Evolutionary conservation across 2,329 filamentous ascomycete species (phyloP).

Genomic region (Macrophomina pseudophaseolina): DNA sequence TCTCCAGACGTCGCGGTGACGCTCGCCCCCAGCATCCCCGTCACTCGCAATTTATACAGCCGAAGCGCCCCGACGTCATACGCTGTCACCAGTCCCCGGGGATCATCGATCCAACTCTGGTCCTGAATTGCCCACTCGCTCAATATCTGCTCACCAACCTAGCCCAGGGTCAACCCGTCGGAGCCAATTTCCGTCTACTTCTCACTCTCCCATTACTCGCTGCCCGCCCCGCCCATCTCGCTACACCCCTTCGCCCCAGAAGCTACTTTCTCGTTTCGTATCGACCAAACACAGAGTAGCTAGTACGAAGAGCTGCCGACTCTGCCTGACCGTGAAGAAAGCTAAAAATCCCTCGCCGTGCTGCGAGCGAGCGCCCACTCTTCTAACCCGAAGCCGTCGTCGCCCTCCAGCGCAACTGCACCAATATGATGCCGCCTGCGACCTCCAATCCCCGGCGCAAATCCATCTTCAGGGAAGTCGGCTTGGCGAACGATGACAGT

Average conservation of each 20-base stretch:
- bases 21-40: background rate
- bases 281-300: background rate
- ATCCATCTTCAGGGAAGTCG: constrained; percentile 25
- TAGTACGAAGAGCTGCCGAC: no score
- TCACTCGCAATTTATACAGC: constrained; percentile 13
- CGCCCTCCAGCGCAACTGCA: background rate
- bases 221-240: background rate
- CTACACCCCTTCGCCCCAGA: no score
- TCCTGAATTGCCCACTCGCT: background rate
- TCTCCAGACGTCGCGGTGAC: background rate
- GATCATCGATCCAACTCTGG: constrained; percentile 1
- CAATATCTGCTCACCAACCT: background rate
- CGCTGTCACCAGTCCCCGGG: background rate
- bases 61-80: constrained; percentile 15
- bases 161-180: background rate
- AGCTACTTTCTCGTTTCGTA: background rate
- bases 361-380: background rate
- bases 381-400: background rate
- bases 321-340: background rate
- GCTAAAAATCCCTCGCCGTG: background rate
- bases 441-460: constrained; percentile 24
- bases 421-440: constrained; percentile 17
- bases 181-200: constrained; percentile 1
- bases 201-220: constrained; percentile 7
- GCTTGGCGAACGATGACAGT: constrained; percentile 16